Base-by-base conservation (phyloP, 192 early-diverging fungal species). In the Coemansia sp. region DNA sequence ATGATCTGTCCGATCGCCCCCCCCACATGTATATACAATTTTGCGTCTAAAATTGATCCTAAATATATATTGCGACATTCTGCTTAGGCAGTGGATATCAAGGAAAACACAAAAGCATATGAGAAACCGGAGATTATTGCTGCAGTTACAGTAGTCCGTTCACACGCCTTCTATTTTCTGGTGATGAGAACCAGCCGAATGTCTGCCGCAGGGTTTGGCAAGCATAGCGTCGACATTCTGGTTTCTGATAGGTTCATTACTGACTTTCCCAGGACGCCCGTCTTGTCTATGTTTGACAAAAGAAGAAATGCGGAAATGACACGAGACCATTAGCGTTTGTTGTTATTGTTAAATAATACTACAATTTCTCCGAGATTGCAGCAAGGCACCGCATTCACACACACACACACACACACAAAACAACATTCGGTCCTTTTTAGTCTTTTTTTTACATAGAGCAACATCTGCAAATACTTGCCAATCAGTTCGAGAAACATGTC, bases 131-230 rank as follows among this genome's bases (percentile, higher is more conserved):
- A 37, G 7, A 37, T 8, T 1, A 1, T 10, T 37, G 34, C 5
- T 37, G 7, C 9, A 10, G 9, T 10, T 9, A 10, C 34, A 10
- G 34, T 1, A 37, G 34, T 9, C 34, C 34, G 43, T 45, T 45
- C 43, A n/a, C 43, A 45, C 15, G 43, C 43, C n/a, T 5, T 10
- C 23, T 59, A 78, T 51, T 78, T 78, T n/a, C 65, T 61, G 4
- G 75, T 71, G 17, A 78, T 53, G 2, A 78, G 59, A 2, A 78
- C 57, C 5, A 78, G 66, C 12, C 75, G 75, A 5, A 78, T 68
- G 41, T 71, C 65, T 17, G 66, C 58, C 13, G 49, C 21, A 21
- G 69, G 65, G 40, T 65, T 71, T 17, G 62, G 69, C 30, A 64
- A 62, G 54, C 75, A 78, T 18, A 72, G 55, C 34, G 69, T 30